Percentiles rank a stretch among this genome's conserved stretches.
Conservation (phyloP, 345 rosid genomes). For the Lenwebbia sp. region DNA sequence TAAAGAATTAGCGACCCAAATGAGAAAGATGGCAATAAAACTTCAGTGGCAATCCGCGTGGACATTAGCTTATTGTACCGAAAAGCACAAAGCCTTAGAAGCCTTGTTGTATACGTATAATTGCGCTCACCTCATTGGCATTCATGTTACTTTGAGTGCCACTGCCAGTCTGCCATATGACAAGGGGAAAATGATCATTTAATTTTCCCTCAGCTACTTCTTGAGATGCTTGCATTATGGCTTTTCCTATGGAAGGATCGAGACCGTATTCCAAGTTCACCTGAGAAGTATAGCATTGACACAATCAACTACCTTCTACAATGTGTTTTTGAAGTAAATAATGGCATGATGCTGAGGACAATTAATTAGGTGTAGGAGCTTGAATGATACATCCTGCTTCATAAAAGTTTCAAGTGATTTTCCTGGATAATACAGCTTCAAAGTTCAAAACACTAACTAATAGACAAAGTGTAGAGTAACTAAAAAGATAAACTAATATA, state of each 20-base stretch:
- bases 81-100: neutral
- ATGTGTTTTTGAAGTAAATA: neutral
- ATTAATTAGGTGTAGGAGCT: neutral
- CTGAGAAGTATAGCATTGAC: conserved; percentile 15
- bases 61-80: neutral
- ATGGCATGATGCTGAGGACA: neutral
- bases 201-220: conserved; percentile 92
- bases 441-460: neutral
- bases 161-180: conserved; percentile 99
- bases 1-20: neutral
- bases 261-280: conserved; percentile 93
- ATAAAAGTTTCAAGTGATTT: neutral
- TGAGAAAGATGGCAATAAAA: neutral
- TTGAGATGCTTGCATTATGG: conserved; percentile 85
- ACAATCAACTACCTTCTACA: neutral
- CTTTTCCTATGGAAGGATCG: conserved; percentile 75
- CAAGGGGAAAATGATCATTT: conserved; percentile 82
- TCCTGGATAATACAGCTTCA: neutral
- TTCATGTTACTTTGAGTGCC: conserved; percentile 99
- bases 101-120: neutral
- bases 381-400: neutral
- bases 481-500: neutral
- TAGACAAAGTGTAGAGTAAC: neutral
- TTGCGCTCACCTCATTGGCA: conserved; percentile 77
- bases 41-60: neutral